Conservation (phyloP, 1,284 basidiomycete species). For the Sphaerobolus stellatus region DNA sequence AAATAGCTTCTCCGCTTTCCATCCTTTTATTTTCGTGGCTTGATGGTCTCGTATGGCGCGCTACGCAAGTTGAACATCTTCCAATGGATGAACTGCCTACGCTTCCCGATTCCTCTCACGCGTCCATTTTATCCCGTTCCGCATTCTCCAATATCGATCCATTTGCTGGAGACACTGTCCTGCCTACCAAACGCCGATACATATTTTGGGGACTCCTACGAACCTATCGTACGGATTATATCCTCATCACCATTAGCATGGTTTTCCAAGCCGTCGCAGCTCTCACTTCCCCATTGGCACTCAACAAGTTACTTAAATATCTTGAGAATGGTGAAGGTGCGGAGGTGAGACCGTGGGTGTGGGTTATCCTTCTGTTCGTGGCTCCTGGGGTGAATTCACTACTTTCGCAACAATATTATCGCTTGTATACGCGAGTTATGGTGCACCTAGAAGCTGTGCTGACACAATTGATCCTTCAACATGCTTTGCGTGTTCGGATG, state of each 20-base stretch:
- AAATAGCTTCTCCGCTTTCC: slow-evolving; percentile 35
- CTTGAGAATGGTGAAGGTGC: slow-evolving; percentile 33
- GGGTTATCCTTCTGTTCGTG: slow-evolving; percentile 39
- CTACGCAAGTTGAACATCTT: slow-evolving; percentile 30
- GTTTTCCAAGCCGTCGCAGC: slow-evolving; percentile 12
- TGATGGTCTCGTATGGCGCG: slow-evolving; percentile 31
- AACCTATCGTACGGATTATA: slow-evolving; percentile 7
- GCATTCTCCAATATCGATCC: background rate
- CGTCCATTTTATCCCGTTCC: slow-evolving; percentile 16
- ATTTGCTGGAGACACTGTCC: background rate
- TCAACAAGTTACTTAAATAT: slow-evolving; percentile 36
- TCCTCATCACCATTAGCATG: slow-evolving; percentile 23
- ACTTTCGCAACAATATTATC: background rate
- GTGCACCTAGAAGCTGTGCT: slow-evolving; percentile 50
- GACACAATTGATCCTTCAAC: slow-evolving; percentile 58
- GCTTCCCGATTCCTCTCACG: slow-evolving; percentile 47
- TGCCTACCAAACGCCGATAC: slow-evolving; percentile 32
- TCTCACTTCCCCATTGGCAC: slow-evolving; percentile 32
- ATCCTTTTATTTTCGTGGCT: slow-evolving; percentile 32
- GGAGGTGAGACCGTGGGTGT: slow-evolving; percentile 33
- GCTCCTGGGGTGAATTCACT: slow-evolving; percentile 29
- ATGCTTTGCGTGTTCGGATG: slow-evolving; percentile 55
- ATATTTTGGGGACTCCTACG: slow-evolving; percentile 30
- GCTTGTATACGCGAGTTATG: slow-evolving; percentile 23
- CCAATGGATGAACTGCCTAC: slow-evolving; percentile 39